phyloP scores from a whole-genome alignment of 2,329 filamentous ascomycete genomes.

The Phaeoacremonium minimum region DNA sequence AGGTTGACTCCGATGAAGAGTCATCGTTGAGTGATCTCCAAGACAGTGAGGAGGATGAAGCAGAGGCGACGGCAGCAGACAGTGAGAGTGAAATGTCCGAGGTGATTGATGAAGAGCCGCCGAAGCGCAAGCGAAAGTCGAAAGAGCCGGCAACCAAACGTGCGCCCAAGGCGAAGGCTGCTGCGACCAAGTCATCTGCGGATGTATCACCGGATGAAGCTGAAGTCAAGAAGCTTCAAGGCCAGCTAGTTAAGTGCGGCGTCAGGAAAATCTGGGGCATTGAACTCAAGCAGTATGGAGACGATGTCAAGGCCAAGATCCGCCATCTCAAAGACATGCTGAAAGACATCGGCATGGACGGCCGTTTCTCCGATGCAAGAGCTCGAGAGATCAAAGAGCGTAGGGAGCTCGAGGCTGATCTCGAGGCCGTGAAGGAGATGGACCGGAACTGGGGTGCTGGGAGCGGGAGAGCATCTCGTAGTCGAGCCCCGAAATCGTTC shows the following conservation, averaged over 20 bases:
- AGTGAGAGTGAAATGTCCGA: constrained; percentile 64
- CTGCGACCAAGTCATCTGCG: constrained; percentile 24
- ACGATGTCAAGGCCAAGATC: constrained; percentile 75
- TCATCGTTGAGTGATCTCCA: constrained; percentile 9
- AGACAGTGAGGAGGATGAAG: constrained; percentile 6
- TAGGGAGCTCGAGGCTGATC: constrained; percentile 77
- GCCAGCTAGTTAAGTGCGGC: constrained; percentile 83
- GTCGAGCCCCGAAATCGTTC: constrained; percentile 26
- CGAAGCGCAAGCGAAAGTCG: constrained; percentile 53
- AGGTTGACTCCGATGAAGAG: constrained; percentile 1
- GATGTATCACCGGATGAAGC: constrained; percentile 58
- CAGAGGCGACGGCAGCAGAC: constrained; percentile 7
- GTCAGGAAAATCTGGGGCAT: constrained; percentile 88
- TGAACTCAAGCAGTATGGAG: constrained; percentile 71
- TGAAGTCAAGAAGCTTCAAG: constrained; percentile 85
- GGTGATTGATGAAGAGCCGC: constrained; percentile 70
- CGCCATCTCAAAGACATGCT: constrained; percentile 76
- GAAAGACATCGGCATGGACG: constrained; percentile 78
- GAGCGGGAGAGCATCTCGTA: constrained; percentile 36
- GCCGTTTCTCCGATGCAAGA: constrained; percentile 79
- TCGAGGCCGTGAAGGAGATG: constrained; percentile 81
- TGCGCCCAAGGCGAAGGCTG: constrained; percentile 34
- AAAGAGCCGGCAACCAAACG: constrained; percentile 34
- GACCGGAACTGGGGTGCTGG: constrained; percentile 69
- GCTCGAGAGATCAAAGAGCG: constrained; percentile 83